A percentile compares a stretch with the other conserved stretches of the same genome.
Evolutionary conservation across 345 rosid genomes (phyloP).

Genomic region (Gossypium raimondii): DNA sequence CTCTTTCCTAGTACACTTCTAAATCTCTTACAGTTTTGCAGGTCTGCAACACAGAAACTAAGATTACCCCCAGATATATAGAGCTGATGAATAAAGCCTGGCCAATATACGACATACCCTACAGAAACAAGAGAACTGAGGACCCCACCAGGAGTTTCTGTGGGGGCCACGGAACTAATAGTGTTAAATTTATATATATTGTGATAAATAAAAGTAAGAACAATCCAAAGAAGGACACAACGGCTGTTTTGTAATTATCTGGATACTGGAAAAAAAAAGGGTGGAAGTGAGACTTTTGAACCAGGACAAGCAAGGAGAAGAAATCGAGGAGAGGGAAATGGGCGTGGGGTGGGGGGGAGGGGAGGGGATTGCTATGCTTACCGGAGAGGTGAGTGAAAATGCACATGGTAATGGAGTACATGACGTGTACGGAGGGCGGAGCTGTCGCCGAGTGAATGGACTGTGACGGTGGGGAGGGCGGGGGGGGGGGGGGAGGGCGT

Average conservation of each 20-base stretch:
- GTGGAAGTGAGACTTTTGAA: conserved; percentile 15
- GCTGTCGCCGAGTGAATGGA: background rate
- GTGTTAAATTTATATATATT: background rate
- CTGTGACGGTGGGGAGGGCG: background rate
- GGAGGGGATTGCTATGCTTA: background rate
- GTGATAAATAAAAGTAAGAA: background rate
- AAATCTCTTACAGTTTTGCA: background rate
- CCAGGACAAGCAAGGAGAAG: conserved; percentile 14
- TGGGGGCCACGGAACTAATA: conserved; percentile 15
- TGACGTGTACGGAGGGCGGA: background rate
- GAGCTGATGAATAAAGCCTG: background rate
- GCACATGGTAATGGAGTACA: background rate
- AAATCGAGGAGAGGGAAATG: conserved; percentile 6
- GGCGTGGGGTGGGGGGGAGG: too few relatives aligned
- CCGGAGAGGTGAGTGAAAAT: background rate
- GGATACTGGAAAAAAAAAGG: background rate
- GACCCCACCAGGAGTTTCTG: conserved; percentile 8
- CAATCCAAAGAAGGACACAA: conserved; percentile 7
- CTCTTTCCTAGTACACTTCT: background rate
- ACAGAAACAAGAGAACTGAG: background rate
- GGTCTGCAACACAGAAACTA: background rate
- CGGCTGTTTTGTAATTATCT: conserved; percentile 14
- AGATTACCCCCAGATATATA: background rate
- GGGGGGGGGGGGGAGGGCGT: background rate
- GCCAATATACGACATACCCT: background rate